A percentile compares a stretch with the other conserved stretches of the same genome.
Conservation (phyloP, 768 basidiomycete genomes). For the Mycena kentingensis region DNA sequence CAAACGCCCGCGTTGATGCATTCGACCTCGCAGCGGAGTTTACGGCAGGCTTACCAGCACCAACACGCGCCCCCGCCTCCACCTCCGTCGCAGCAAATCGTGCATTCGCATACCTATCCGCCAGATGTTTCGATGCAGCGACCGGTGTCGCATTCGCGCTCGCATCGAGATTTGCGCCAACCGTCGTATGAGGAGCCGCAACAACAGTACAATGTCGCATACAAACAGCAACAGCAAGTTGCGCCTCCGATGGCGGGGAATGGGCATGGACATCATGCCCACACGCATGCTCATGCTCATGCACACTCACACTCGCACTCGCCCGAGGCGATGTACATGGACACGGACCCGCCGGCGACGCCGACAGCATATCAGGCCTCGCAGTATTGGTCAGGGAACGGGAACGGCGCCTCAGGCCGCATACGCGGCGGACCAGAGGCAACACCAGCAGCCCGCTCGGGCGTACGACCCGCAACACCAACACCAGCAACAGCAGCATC, state of each 20-base stretch:
- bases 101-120: slow-evolving; percentile 3
- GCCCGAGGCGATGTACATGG: slow-evolving; percentile 10
- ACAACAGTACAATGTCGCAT: no score
- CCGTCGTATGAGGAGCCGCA: slow-evolving; percentile 8
- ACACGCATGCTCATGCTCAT: not conserved
- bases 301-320: not conserved
- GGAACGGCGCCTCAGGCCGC: slow-evolving; percentile 1
- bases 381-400: slow-evolving; percentile 13
- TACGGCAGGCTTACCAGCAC: slow-evolving; percentile 28
- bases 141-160: slow-evolving; percentile 13
- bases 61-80: slow-evolving; percentile 19
- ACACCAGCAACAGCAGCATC: slow-evolving; percentile 24
- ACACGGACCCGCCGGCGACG: slow-evolving; percentile 9
- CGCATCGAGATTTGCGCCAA: slow-evolving; percentile 16
- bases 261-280: no score
- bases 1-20: slow-evolving; percentile 18
- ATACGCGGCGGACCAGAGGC: slow-evolving; percentile 18
- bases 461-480: slow-evolving; percentile 27
- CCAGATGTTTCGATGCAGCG: slow-evolving; percentile 15
- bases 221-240: no score
- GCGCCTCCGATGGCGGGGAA: no score
- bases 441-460: slow-evolving; percentile 19
- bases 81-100: not conserved
- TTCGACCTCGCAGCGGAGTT: slow-evolving; percentile 24
- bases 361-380: slow-evolving; percentile 19